These are phyloP conservation scores for Barbatosphaeria neglecta DNA, from an alignment of 495 filamentous ascomycete species.

Conservation along the genomic window DNA sequence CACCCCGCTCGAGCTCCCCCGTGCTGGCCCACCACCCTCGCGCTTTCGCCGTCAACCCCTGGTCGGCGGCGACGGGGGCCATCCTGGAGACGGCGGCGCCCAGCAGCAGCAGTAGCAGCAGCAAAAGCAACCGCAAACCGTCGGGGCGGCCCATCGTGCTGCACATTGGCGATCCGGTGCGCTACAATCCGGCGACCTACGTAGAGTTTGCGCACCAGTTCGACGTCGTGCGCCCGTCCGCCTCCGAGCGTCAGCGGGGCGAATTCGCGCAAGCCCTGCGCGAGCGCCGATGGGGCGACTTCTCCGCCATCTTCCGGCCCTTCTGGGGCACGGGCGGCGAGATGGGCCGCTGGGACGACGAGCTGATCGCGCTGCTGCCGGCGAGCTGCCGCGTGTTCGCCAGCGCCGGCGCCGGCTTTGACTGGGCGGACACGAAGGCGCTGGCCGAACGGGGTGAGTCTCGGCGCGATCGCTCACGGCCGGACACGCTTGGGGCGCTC, in stretches of 20 bases:
- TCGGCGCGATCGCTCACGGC: neutral
- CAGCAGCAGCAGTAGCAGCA: constrained; percentile 2
- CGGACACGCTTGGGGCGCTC: neutral
- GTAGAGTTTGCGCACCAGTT: constrained; percentile 43
- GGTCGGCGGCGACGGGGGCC: constrained; percentile 9
- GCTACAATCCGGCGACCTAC: constrained; percentile 52
- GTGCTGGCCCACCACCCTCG: constrained; percentile 14
- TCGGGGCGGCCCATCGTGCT: constrained; percentile 37
- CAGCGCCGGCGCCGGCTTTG: constrained; percentile 63
- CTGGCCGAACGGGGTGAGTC: constrained; percentile 53
- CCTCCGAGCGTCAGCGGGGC: constrained; percentile 37
- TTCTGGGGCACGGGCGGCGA: constrained; percentile 73
- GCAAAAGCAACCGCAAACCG: constrained; percentile 3
- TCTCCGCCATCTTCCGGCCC: constrained; percentile 61
- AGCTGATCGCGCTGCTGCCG: constrained; percentile 56
- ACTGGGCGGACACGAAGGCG: constrained; percentile 63
- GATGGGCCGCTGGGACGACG: constrained; percentile 66
- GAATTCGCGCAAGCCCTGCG: constrained; percentile 53
- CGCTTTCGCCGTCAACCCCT: constrained; percentile 3
- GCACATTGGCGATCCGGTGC: constrained; percentile 57
- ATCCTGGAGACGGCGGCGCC: constrained; percentile 7
- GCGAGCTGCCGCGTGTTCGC: constrained; percentile 55
- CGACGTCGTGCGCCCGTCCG: constrained; percentile 43
- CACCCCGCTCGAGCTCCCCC: constrained; percentile 31
- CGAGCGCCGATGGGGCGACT: constrained; percentile 57